Evolutionary conservation across 768 basidiomycete genomes (phyloP).

Genomic region (Epithele typhae): DNA sequence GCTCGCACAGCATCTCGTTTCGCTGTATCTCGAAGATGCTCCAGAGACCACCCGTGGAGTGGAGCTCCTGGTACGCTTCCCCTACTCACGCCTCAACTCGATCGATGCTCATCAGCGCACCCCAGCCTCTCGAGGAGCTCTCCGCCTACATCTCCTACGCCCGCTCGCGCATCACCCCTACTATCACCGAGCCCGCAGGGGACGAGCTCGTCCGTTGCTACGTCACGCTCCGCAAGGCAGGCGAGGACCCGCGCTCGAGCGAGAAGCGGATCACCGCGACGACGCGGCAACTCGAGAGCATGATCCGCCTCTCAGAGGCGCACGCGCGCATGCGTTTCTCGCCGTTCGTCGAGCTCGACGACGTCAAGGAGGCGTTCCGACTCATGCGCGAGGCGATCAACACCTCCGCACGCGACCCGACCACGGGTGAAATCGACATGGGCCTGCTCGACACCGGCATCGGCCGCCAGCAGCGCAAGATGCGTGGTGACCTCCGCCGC

Average conservation of each 20-base stretch:
- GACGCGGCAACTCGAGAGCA: constrained; percentile 93
- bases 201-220: constrained; percentile 84
- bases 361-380: constrained; percentile 89
- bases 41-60: constrained; percentile 57
- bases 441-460: constrained; percentile 93
- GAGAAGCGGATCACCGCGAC: constrained; percentile 98
- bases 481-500: constrained; percentile 86
- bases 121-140: constrained; percentile 82
- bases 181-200: constrained; percentile 81
- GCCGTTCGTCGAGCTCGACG: constrained; percentile 76
- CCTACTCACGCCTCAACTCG: not conserved
- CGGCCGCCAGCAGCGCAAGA: constrained; percentile 76
- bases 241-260: constrained; percentile 78
- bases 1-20: constrained; percentile 89
- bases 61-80: constrained; percentile 77
- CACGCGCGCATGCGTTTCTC: constrained; percentile 96
- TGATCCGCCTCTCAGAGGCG: constrained; percentile 94
- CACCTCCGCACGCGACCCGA: constrained; percentile 91
- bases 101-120: not conserved
- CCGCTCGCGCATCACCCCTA: constrained; percentile 78
- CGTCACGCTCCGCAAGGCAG: constrained; percentile 91
- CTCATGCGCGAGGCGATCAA: constrained; percentile 96
- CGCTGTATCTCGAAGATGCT: constrained; percentile 88
- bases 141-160: constrained; percentile 95
- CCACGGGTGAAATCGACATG: constrained; percentile 97